Evolutionary conservation across 176 grass and related monocot species (phyloP), one percentile per base, ranked within the genome.

Genomic region (Calamus simplicifolius): DNA sequence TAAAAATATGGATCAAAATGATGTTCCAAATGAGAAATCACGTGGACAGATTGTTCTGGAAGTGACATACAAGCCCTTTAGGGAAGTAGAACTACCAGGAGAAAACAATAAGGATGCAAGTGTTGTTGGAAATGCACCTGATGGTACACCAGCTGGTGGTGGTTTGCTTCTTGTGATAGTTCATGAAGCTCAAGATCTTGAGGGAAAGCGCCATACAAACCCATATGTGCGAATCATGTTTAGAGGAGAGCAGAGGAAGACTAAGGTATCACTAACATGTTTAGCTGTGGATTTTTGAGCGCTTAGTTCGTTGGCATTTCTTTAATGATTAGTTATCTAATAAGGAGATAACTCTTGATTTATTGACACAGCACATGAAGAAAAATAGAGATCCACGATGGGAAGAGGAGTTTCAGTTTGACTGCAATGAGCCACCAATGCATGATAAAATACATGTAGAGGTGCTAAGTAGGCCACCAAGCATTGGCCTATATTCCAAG

Each of bases 321-420:
- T 43, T 43, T 43, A 43, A 13, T 43, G 35, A 43, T 43, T 38
- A 12, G 7, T 43, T 43, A 6, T 43, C 35, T 43, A 43, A 43
- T 43, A 43, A 43, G 12, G 35, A 43, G 35, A 43, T 43, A 10
- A 2, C 35, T 43, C 35, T 2, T 43, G 35, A 43, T 43, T 12
- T 43, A 43, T 43, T 43, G 12, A 43, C 35, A 43, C 62, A 98
- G 93, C 85, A 79, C 38, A 81, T 88, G 30, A 98, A 88, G 84
- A 88, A 92, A 71, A 92, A 80, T 63, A 98, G 84, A 73, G 81
- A 92, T 85, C 93, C 93, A 73, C 64, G 81, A 58, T 98, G 87
- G 87, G 83, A 83, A 54, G 73, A 88, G 30, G 73, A 80, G 25
- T 92, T 98, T 52, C 75, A 82, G 58, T 97, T 92, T 69, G 77